Evolutionary conservation across 2,329 filamentous ascomycete species (phyloP), one percentile per base, ranked within the genome.

Genomic region (Calonectria multiphialidica): DNA sequence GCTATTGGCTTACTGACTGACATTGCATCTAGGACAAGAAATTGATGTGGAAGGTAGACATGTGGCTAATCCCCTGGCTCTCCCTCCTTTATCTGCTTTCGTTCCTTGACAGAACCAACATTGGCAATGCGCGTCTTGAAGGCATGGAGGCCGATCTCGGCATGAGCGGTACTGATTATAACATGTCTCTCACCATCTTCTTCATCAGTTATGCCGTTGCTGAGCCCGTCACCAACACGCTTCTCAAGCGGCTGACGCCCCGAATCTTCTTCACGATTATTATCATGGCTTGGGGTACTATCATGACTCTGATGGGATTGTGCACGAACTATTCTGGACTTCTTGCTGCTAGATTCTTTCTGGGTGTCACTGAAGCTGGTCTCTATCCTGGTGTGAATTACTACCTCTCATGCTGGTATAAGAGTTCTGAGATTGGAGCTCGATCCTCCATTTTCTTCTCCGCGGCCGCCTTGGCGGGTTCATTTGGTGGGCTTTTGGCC

Each of bases 331-430:
- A 82, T 61, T 55, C 78, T 2, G 87, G 87, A 0, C 82, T 89
- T 7, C 79, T 89, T 2, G 82, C 82, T 0, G 84, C 88, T 2
- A 87, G 88, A 42, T 89, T 93, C 76, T 86, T 89, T 66, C 86
- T 94, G 0, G 92, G 93, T 16, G 80, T 94, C n/a, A 89, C 87
- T 5, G 93, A 95, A 81, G 88, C 92, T 0, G 92, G 92, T 1
- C 83, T 94, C 0, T 93, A 91, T 76, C 91, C 91, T 0, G 92
- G 91, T 2, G 89, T 94, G 80, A 84, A 91, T 84, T 83, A 91
- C 84, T 95, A 95, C 78, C 87, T 96, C 0, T 93, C 91, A 0
- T 95, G 93, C 79, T 96, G 94, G 94, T 97, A 96, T 80, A 93
- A 90, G 80, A 87, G 93, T 10, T 90, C 88, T 1, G 94, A 97